Base-by-base conservation (phyloP, 768 basidiomycete genomes). In the Rhizopogon rudus region DNA sequence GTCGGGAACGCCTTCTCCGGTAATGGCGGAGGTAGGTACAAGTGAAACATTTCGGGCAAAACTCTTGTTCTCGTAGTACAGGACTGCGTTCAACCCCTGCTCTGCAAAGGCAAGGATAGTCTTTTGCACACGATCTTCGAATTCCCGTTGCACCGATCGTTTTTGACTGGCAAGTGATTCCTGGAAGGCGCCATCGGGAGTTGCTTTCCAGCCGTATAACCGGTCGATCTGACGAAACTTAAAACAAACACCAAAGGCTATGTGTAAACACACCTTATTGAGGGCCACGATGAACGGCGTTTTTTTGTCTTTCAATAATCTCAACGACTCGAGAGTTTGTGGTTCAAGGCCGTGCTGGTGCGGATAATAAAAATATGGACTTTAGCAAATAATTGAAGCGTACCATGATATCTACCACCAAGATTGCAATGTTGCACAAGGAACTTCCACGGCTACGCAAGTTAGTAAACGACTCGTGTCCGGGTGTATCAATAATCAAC, bases 391-490 rank as follows among this genome's bases (percentile, higher is more conserved):
- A 31, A 44, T 53, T 29, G 53, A n/a, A 31, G 62, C 79, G 35
- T 62, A 89, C 90, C 82, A 96, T 96, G 68, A 98, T 97, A 79
- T 98, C 97, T 33, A 99, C 96, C 56, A 99, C 97, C 49, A 99
- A 84, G 65, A 99, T 93, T 56, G 97, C 97, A 57, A 99, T 98
- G 74, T 99, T 98, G 74, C 96, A 98, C 22, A 99, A 80, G 6
- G 94, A 97, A 59, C 92, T 94, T 67, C 97, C 97, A 67, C 97
- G 89, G 14, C 88, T 86, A 46, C 97, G 91, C 68, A 98, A 71
- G 71, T 98, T 98, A 7, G 93, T 93, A 81, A 99, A 99, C 5
- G 94, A 96, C 74, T 98, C 97, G 84, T 99, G 97, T 54, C 97
- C 97, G 54, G 97, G 97, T 2, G 97, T 99, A 69, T 99, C 97